Evolutionary conservation across 2,329 filamentous ascomycete genomes (phyloP), one percentile per base, ranked within the genome.

Genomic region (Phoma sp.): DNA sequence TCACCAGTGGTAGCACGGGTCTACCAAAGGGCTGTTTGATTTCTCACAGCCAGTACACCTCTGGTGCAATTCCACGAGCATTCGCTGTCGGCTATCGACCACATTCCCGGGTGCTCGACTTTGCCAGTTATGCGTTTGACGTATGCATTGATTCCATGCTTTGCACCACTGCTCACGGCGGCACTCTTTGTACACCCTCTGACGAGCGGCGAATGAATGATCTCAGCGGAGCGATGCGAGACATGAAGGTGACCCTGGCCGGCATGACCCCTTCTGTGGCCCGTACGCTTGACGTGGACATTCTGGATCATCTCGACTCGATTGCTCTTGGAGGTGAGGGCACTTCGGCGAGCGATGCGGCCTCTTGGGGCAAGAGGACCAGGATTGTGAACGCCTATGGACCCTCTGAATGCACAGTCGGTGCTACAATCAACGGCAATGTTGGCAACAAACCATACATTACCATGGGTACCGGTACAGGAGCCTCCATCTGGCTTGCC

Each of bases 131-230:
- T 40, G 70, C 70, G n/a, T 75, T 75, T 41, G 73, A 75, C 51
- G 70, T 73, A 2, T 68, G 66, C 30, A 68, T 75, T 9, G 69
- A 74, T 46, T 71, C 69, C 0, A 75, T 74, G 66, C 60, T 75
- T 2, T 72, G 65, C 39, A 72, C 71, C 3, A 64, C 73, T 10
- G 62, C 69, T 0, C 59, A 67, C 25, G 73, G 73, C 1, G 72
- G 60, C 4, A 74, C 71, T 7, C 62, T 74, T 0, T 75, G 73
- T 51, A 73, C 70, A 3, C 70, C 69, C 6, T 71, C 76, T 13
- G 80, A 82, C 36, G 75, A 80, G 13, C 76, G 79, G 14, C 75
- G 79, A 2, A 69, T 80, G 55, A 79, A 80, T 49, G 78, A 82
- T 55, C 71, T 82, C 22, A 72, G 76, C 11, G 77, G 77, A 9